Evolutionary conservation across 208 protist genomes (phyloP), one percentile per base, ranked within the genome.

Genomic region (Trypanosoma conorhini): DNA sequence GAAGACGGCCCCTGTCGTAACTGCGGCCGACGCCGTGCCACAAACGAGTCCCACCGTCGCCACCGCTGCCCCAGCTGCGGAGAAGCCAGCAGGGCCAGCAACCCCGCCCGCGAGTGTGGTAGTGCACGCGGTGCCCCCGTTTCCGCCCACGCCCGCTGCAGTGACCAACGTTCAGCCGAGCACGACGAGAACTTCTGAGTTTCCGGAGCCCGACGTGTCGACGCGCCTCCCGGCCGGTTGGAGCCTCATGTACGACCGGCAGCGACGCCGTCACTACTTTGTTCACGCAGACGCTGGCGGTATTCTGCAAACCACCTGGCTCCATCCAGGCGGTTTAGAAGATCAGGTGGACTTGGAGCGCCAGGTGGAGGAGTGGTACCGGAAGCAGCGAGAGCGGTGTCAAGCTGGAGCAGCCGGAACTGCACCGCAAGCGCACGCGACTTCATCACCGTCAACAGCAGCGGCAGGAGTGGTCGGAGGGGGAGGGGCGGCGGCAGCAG

Each of bases 251-350:
- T 93, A 85, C 74, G 81, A 89, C 61, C 54, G 68, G 24, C 42
- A 44, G 22, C 76, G 75, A 21, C 77, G 81, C 42, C 85, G 85
- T 8, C 81, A 90, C 73, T 93, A 81, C 67, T 93, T 78, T 79
- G 81, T 80, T 24, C 71, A 82, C 76, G 80, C 77, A n/a, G 72
- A 86, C 52, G 72, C 72, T 7, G 66, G 64, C 5, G 72, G 80
- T 10, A 58, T 28, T 3, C 70, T 76, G 38, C 68, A 66, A 31
- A 79, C 80, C 15, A 90, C 85, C 13, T 93, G 88, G 88, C 75
- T 77, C 55, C 88, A 93, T 66, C 88, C 88, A 21, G 65, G 81
- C 17, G 88, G 88, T 24, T 26, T 38, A 0, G 76, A 71, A 30
- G 72, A 85, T 38, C 82, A 90, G 67, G 62, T 70, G 33, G 79